Evolutionary conservation across 2,329 filamentous ascomycete genomes (phyloP), one percentile per base, ranked within the genome.

Genomic region (Neurospora crassa): DNA sequence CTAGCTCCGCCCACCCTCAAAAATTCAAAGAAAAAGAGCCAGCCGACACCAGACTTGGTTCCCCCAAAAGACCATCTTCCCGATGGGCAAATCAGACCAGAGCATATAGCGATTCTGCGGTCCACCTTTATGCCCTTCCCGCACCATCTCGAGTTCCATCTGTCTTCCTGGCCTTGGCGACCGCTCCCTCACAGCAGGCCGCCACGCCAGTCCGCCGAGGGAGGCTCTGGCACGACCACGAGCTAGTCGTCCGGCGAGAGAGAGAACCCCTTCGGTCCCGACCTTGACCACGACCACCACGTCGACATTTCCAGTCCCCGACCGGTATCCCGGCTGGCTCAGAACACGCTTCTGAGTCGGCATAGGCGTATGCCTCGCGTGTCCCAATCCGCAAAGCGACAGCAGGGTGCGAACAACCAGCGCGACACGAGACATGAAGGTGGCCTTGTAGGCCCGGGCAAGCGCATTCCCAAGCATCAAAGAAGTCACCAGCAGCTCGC

Each of bases 351-450:
- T 83, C 81, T 82, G 81, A 80, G 82, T 80, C 80, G 77, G 78
- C 77, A 80, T 78, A 80, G 80, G 79, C 78, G 85, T 85, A 89
- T 89, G 87, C 86, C 87, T 89, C 87, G 87, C 80, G 85, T 83
- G 79, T 83, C 86, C 77, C 84, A 82, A 80, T 85, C 85, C 80
- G 81, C 83, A 80, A 89, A 89, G 85, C 86, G 87, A 88, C 86
- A 88, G 81, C 84, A 85, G 83, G 85, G 84, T 83, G 84, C 85
- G 80, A 82, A 82, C 76, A 91, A 85, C 83, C 87, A 90, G 81
- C 89, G 89, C 84, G 91, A 91, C 82, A 88, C 86, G 78, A 89
- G 91, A 81, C 91, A 96, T 83, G 94, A 97, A 83, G 94, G 92
- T 90, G 93, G 93, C 79, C 86, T 93, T 81, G 91, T 94, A 86